phyloP scores from a whole-genome alignment of 352 stramenopile genomes.

The Globisporangium radiosum region DNA sequence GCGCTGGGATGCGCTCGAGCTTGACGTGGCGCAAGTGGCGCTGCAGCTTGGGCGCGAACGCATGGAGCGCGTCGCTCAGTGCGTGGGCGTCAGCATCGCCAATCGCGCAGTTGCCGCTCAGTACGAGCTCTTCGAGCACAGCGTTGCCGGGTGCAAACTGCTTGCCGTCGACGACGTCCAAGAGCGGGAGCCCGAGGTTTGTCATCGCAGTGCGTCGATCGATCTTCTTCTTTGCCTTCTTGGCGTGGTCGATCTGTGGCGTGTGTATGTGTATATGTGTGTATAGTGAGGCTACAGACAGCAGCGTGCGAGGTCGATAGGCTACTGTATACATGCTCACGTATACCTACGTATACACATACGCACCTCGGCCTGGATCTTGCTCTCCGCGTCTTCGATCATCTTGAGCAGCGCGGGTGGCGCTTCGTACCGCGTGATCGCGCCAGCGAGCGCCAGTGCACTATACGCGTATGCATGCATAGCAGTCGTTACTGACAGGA shows the following conservation, averaged over 20 bases:
- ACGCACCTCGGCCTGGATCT: constrained; percentile 57
- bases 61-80: constrained; percentile 33
- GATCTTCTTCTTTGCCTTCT: constrained; percentile 82
- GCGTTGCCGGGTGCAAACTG: constrained; percentile 51
- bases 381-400: constrained; percentile 53
- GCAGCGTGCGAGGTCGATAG: background rate
- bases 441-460: constrained; percentile 24
- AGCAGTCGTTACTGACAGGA: constrained; percentile 9
- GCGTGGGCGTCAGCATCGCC: constrained; percentile 22
- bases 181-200: constrained; percentile 46
- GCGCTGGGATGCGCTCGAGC: constrained; percentile 42
- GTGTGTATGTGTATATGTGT: too few relatives aligned
- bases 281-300: background rate
- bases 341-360: background rate
- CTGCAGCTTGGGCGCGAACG: constrained; percentile 34
- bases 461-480: constrained; percentile 11
- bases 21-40: constrained; percentile 55
- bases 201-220: constrained; percentile 42
- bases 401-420: constrained; percentile 41
- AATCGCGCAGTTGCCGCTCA: constrained; percentile 59
- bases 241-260: constrained; percentile 53
- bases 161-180: constrained; percentile 48
- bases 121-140: constrained; percentile 48
- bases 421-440: constrained; percentile 48
- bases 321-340: background rate